Base-by-base conservation (phyloP, 352 stramenopile genomes). In the Phytophthora uliginosa region DNA sequence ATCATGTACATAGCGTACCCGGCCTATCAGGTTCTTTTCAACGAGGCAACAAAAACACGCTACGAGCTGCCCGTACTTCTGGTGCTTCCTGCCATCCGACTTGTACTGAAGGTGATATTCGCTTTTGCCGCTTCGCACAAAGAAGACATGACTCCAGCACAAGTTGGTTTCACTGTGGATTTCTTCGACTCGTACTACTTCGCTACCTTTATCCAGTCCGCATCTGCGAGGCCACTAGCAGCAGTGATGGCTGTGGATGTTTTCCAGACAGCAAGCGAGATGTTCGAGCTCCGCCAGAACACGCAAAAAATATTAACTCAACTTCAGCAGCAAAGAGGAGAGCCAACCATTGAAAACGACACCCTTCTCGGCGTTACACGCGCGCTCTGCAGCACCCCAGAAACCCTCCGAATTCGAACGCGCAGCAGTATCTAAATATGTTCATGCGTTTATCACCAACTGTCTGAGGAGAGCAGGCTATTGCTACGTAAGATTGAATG, bases 141-240 rank as follows among this genome's bases (percentile, higher is more conserved):
- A 22, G 40, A 63, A 47, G 66, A 73, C 18, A 68, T 67, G 40
- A 52, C 67, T 10, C 59, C 52, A 3, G 61, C 40, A 6, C 48
- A 60, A 47, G 53, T 69, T 24, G 54, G 69, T 4, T 67, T 73
- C 17, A 59, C 40, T 4, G 51, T 73, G 17, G 66, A 73, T 22
- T 59, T 69, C 26, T 70, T 64, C 36, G 54, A 64, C n/a, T 40
- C 63, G 0, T 40, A 58, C 10, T 70, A 64, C 34, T 24, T 52
- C 15, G 28, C 42, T 4, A 70, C 63, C 0, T 63, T 57, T n/a
- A 59, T 70, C 10, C 53, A 53, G 40, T 55, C 26, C 9, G 13
- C 48, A 1, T 52, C 63, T 9, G 4, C 18, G 15, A 20, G 2
- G 15, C 6, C 54, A n/a, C 33, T 71, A 4, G 31, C 2, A 15